phyloP scores from a whole-genome alignment of 164 flowering plant genomes.

The Pachysandra terminalis region DNA sequence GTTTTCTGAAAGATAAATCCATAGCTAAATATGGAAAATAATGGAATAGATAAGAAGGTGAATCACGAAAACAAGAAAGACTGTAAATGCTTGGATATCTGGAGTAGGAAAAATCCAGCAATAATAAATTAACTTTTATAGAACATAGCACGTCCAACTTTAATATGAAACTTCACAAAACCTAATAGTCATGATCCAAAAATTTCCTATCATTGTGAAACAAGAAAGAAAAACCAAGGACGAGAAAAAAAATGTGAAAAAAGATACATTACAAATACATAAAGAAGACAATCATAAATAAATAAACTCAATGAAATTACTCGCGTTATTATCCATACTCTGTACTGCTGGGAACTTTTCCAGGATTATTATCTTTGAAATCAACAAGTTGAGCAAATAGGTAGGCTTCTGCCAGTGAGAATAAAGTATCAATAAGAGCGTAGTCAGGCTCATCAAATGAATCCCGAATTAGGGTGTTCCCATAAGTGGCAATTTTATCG shows the following conservation, averaged over 20 bases:
- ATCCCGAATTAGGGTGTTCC: slow-evolving; percentile 76
- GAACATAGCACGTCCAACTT: background rate
- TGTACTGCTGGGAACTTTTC: slow-evolving; percentile 49
- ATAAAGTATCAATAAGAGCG: slow-evolving; percentile 95
- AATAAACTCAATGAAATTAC: background rate
- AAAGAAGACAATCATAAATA: background rate
- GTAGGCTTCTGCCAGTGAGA: slow-evolving; percentile 94
- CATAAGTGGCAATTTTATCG: slow-evolving; percentile 87
- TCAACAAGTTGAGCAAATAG: slow-evolving; percentile 96
- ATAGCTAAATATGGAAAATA: too few relatives aligned
- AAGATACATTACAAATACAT: background rate
- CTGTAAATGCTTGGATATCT: too few relatives aligned
- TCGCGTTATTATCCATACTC: slow-evolving; percentile 48
- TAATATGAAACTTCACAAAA: background rate
- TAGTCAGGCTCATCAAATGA: slow-evolving; percentile 98
- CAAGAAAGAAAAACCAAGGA: too few relatives aligned
- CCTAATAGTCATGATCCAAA: background rate
- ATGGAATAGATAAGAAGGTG: too few relatives aligned
- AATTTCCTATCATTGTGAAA: background rate
- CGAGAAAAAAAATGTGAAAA: background rate
- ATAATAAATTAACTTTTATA: too few relatives aligned
- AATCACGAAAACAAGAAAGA: too few relatives aligned
- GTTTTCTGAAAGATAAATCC: too few relatives aligned
- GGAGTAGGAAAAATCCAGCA: too few relatives aligned
- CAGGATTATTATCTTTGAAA: slow-evolving; percentile 77